These are phyloP conservation scores for Aleurites moluccanus DNA, from an alignment of 441 rosid genomes.

Conservation along the genomic window DNA sequence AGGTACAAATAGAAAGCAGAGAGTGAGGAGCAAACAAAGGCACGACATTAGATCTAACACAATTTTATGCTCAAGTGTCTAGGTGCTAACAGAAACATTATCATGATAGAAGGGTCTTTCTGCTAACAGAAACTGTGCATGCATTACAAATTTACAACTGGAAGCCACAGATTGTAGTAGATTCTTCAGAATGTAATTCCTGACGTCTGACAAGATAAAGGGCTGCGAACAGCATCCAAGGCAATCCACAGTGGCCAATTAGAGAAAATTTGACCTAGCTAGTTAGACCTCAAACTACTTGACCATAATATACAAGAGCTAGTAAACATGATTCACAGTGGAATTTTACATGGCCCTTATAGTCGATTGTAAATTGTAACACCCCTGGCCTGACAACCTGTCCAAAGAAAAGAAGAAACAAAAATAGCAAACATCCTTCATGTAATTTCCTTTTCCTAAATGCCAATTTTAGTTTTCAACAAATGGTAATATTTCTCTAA, in stretches of 20 bases:
- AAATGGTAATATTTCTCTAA: too few species aligned
- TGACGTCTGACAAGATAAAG: background rate
- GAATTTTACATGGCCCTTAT: background rate
- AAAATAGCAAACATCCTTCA: background rate
- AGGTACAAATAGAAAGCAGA: constrained; percentile 26
- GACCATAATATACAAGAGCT: background rate
- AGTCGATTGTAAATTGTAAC: background rate
- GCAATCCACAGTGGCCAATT: background rate
- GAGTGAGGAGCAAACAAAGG: constrained; percentile 4
- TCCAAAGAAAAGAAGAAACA: background rate
- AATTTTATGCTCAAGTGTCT: too few species aligned
- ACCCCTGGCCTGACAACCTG: background rate
- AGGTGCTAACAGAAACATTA: background rate
- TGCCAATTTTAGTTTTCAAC: background rate
- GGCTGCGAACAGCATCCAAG: background rate
- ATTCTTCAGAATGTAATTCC: background rate
- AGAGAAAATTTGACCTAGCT: background rate
- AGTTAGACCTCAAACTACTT: background rate
- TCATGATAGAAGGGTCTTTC: background rate
- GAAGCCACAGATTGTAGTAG: background rate
- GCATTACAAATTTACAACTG: background rate
- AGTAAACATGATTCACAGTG: background rate
- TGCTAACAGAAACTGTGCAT: background rate
- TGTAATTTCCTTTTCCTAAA: background rate
- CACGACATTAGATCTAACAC: too few species aligned